Evolutionary conservation across 2,329 filamentous ascomycete species (phyloP).

Genomic region (Aureobasidium sp.): DNA sequence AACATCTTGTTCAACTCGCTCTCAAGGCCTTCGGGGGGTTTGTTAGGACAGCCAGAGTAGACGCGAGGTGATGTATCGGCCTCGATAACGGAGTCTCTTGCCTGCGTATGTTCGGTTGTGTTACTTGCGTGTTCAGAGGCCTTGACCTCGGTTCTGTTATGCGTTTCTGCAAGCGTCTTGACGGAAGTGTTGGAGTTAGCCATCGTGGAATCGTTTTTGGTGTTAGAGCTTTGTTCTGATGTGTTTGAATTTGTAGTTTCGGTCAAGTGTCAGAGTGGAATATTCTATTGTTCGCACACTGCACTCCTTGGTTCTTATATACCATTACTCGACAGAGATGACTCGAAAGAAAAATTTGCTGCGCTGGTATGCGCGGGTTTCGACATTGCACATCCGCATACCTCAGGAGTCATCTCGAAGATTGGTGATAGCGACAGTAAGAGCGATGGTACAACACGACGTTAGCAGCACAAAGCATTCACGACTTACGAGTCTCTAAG

Average conservation of each 20-base stretch:
- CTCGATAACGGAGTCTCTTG: not conserved
- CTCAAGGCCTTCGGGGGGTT: not conserved
- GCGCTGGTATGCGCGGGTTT: not conserved
- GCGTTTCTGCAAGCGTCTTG: not conserved
- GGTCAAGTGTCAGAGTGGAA: not conserved
- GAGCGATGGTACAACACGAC: too few relatives aligned
- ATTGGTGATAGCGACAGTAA: not conserved
- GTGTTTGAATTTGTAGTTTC: not conserved
- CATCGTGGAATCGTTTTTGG: not conserved
- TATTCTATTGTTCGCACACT: too few relatives aligned
- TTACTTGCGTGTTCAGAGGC: not conserved
- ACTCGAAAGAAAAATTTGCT: not conserved
- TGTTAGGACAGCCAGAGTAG: not conserved
- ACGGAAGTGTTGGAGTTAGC: not conserved
- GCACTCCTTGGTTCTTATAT: too few relatives aligned
- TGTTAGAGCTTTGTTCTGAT: not conserved
- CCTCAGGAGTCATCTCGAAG: not conserved
- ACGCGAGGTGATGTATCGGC: not conserved
- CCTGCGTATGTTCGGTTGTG: not conserved
- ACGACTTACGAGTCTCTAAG: too few relatives aligned
- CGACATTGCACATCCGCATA: not conserved
- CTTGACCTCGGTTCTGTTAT: not conserved
- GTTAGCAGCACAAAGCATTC: not conserved
- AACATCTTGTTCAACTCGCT: not conserved
- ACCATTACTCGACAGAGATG: not conserved